phyloP scores from a whole-genome alignment of 495 filamentous ascomycete genomes.

The Physcia stellaris region DNA sequence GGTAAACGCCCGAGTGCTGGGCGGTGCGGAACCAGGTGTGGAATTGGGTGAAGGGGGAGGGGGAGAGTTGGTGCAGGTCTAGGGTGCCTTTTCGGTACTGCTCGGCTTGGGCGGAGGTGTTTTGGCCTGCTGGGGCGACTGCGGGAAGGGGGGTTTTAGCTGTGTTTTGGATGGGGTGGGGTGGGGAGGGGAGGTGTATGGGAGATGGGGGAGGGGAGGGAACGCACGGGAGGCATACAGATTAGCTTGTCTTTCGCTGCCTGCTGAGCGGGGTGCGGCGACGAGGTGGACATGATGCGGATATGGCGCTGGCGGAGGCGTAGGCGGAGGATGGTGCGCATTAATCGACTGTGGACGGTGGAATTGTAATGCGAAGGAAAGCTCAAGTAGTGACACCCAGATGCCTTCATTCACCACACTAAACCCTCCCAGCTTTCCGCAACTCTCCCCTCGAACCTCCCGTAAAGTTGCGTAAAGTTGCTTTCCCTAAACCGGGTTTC shows the following conservation, averaged over 20 bases:
- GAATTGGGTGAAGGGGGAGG: conserved; percentile 54
- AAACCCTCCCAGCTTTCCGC: too few relatives aligned
- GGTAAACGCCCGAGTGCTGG: conserved; percentile 43
- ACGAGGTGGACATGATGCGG: background rate
- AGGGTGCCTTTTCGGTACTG: conserved; percentile 22
- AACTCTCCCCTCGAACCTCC: too few relatives aligned
- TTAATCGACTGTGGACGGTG: too few relatives aligned
- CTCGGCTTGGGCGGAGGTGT: conserved; percentile 41
- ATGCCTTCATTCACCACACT: too few relatives aligned
- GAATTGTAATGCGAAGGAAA: too few relatives aligned
- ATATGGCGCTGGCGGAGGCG: too few relatives aligned
- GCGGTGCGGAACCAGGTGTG: conserved; percentile 74
- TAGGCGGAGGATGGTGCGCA: too few relatives aligned
- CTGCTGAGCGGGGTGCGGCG: conserved; percentile 29
- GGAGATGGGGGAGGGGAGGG: conserved; percentile 6
- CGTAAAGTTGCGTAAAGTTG: too few relatives aligned
- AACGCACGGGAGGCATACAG: too few relatives aligned
- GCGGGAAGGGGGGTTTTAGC: too few relatives aligned
- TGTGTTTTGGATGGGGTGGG: background rate
- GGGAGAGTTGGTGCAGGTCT: conserved; percentile 43
- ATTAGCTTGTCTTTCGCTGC: conserved; percentile 35
- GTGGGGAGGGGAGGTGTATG: background rate
- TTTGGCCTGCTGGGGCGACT: conserved; percentile 90
- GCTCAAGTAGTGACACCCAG: too few relatives aligned
- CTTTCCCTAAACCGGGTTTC: too few relatives aligned